phyloP scores from a whole-genome alignment of 352 stramenopile genomes.

The Peronospora tabacina region DNA sequence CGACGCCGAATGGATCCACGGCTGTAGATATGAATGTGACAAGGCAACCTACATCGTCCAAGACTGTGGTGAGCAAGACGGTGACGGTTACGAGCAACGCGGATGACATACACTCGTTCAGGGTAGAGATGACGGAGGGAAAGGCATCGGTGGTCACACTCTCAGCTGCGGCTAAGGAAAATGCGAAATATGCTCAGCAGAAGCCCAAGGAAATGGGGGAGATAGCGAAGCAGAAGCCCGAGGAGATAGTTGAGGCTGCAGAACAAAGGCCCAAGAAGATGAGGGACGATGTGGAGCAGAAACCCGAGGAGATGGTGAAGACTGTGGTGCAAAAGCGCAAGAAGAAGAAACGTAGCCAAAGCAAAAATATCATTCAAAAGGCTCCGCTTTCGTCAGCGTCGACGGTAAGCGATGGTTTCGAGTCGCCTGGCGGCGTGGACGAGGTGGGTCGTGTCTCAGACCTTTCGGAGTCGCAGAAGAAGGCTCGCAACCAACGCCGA shows the following conservation, averaged over 20 bases:
- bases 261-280: constrained; percentile 30
- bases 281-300: constrained; percentile 3
- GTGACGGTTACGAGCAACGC: constrained; percentile 30
- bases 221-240: constrained; percentile 1
- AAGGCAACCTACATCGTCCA: constrained; percentile 23
- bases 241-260: constrained; percentile 16
- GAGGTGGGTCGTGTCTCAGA: constrained; percentile 19
- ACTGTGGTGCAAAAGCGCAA: constrained; percentile 22
- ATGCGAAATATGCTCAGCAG: constrained; percentile 2
- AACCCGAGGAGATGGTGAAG: constrained; percentile 26
- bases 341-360: constrained; percentile 34
- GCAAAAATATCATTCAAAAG: constrained; percentile 23
- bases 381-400: constrained; percentile 16
- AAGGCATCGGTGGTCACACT: constrained; percentile 25
- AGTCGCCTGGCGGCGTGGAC: constrained; percentile 31
- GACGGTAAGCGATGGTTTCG: constrained; percentile 25
- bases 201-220: constrained; percentile 9
- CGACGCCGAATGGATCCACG: constrained; percentile 14
- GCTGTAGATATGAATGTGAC: constrained; percentile 29
- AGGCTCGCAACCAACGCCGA: constrained; percentile 55
- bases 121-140: constrained; percentile 31
- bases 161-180: constrained; percentile 10
- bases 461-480: constrained; percentile 56
- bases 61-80: constrained; percentile 31
- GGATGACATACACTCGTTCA: constrained; percentile 25